These are phyloP conservation scores for Cutaneotrichosporon dermatis DNA, from an alignment of 1,284 basidiomycete species.

Conservation along the genomic window DNA sequence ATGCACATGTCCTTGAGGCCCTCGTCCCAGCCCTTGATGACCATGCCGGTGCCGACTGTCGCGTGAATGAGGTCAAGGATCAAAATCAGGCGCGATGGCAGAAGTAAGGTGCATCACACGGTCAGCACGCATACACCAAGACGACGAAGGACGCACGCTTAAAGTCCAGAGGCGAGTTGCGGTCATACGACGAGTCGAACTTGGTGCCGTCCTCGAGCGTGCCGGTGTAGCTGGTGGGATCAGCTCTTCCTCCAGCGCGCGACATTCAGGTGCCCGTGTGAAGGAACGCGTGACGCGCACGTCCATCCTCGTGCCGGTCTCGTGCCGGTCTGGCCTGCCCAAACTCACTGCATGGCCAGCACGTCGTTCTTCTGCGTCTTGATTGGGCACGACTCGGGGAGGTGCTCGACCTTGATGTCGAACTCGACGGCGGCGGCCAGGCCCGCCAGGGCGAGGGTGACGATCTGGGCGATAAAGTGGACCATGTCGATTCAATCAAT, in stretches of 20 bases:
- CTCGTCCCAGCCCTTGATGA: conserved; percentile 53
- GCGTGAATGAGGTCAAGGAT: no score
- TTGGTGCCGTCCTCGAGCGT: conserved; percentile 52
- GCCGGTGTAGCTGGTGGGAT: conserved; percentile 52
- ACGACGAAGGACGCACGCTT: conserved; percentile 33
- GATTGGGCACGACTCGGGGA: conserved; percentile 50
- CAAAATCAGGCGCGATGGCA: no score
- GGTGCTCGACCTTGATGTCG: conserved; percentile 40
- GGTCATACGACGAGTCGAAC: conserved; percentile 55
- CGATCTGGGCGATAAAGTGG: conserved; percentile 9
- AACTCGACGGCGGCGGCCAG: conserved; percentile 22
- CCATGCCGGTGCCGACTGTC: conserved; percentile 53
- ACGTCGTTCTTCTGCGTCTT: conserved; percentile 53
- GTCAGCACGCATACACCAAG: no score
- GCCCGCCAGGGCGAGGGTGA: conserved; percentile 13
- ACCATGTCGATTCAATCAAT: conserved; percentile 5
- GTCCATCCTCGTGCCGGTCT: no score
- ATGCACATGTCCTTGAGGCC: conserved; percentile 69
- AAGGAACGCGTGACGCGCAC: no score
- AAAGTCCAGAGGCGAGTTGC: conserved; percentile 54
- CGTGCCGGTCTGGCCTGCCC: no score
- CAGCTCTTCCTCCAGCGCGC: background rate
- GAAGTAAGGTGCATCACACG: no score
- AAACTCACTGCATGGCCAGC: conserved; percentile 51
- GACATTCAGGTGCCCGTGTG: no score